Evolutionary conservation across 2,329 filamentous ascomycete species (phyloP).

Genomic region (Orbilia quercus): DNA sequence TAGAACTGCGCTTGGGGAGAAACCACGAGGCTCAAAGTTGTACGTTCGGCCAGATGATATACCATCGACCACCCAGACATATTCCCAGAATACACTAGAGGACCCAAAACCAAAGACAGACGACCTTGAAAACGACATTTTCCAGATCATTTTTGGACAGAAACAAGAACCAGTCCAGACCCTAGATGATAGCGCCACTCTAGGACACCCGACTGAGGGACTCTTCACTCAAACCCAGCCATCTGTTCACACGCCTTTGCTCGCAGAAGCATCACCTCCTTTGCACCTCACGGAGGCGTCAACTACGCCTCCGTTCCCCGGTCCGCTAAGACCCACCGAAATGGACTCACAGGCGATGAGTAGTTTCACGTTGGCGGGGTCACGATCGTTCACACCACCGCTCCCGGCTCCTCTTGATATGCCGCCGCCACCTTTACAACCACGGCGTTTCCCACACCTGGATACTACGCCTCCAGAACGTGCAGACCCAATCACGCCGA

Average conservation of each 20-base stretch:
- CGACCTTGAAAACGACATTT: slow-evolving; percentile 22
- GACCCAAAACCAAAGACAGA: not conserved
- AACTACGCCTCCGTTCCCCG: slow-evolving; percentile 17
- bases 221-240: slow-evolving; percentile 13
- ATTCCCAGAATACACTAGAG: slow-evolving; percentile 2
- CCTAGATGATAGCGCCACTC: slow-evolving; percentile 6
- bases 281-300: slow-evolving; percentile 7
- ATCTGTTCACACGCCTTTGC: not conserved
- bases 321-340: slow-evolving; percentile 8
- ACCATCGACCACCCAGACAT: slow-evolving; percentile 5
- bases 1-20: slow-evolving; percentile 24
- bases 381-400: not conserved
- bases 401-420: slow-evolving; percentile 20
- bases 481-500: slow-evolving; percentile 32
- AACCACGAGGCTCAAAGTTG: slow-evolving; percentile 29
- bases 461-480: slow-evolving; percentile 24
- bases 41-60: slow-evolving; percentile 40
- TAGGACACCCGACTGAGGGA: slow-evolving; percentile 1
- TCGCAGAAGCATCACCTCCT: not conserved
- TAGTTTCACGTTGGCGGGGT: slow-evolving; percentile 35
- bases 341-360: slow-evolving; percentile 48
- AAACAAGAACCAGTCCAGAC: not conserved
- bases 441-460: slow-evolving; percentile 14
- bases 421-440: slow-evolving; percentile 26
- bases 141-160: slow-evolving; percentile 41